Conservation (phyloP, 257 asterid genomes). For the Catharanthus roseus region DNA sequence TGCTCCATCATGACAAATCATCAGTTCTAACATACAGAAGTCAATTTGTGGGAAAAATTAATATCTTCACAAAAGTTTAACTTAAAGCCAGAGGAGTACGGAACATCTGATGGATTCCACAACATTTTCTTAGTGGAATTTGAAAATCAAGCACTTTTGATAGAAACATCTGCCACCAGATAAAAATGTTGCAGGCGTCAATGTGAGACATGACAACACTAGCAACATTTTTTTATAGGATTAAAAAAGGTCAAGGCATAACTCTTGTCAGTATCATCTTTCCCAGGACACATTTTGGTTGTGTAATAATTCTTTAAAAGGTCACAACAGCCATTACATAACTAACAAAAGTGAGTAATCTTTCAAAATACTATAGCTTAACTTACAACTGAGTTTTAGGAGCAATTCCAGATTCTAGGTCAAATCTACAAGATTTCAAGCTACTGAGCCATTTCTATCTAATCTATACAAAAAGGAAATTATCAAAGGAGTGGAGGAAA, state of each 20-base stretch:
- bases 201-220: background rate
- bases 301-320: background rate
- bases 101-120: background rate
- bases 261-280: background rate
- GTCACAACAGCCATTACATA: background rate
- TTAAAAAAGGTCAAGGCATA: background rate
- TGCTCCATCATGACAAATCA: background rate
- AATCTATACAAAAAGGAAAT: background rate
- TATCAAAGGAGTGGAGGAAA: background rate
- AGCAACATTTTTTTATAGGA: background rate
- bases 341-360: background rate
- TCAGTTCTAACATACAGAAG: background rate
- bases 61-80: background rate
- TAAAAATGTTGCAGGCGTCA: no score
- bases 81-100: constrained; percentile 1
- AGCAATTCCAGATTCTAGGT: background rate
- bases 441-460: background rate
- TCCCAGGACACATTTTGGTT: background rate
- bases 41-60: background rate
- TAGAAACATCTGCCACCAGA: background rate
- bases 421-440: background rate
- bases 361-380: background rate
- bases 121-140: background rate
- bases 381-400: background rate
- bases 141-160: background rate